Conservation (phyloP, 2,329 filamentous ascomycete species). For the Elsinoe necatrix region DNA sequence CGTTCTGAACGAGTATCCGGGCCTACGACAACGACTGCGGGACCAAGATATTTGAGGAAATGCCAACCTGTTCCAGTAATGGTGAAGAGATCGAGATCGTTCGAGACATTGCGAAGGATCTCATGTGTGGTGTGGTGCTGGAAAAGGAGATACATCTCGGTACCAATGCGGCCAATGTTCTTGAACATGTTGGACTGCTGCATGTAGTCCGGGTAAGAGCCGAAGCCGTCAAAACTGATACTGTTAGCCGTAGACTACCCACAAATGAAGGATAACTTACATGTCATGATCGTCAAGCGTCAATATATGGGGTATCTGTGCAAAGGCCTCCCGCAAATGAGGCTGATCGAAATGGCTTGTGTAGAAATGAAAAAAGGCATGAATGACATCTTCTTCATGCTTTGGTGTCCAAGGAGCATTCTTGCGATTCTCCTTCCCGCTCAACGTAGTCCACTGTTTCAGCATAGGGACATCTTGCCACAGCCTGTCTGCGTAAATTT, state of each 20-base stretch:
- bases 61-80: constrained; percentile 98
- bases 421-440: constrained; percentile 86
- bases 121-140: constrained; percentile 96
- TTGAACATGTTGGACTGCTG: constrained; percentile 96
- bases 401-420: constrained; percentile 86
- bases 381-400: constrained; percentile 88
- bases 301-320: constrained; percentile 88
- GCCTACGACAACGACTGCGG: constrained; percentile 80
- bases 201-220: constrained; percentile 97
- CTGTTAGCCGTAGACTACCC: constrained; percentile 16
- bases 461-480: constrained; percentile 94
- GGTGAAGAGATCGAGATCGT: constrained; percentile 88
- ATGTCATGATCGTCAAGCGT: constrained; percentile 97
- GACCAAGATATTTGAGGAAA: constrained; percentile 93
- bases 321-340: constrained; percentile 87
- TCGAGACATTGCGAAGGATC: constrained; percentile 78
- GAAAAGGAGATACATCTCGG: constrained; percentile 97
- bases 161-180: constrained; percentile 89
- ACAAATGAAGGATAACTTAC: constrained; percentile 49
- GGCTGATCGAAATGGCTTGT: constrained; percentile 97
- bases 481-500: constrained; percentile 88
- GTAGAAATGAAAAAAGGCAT: constrained; percentile 98
- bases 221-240: constrained; percentile 84
- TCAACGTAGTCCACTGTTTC: constrained; percentile 91
- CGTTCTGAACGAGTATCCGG: constrained; percentile 88